phyloP scores from a whole-genome alignment of 2,329 filamentous ascomycete species.

The Penicillium sp. region DNA sequence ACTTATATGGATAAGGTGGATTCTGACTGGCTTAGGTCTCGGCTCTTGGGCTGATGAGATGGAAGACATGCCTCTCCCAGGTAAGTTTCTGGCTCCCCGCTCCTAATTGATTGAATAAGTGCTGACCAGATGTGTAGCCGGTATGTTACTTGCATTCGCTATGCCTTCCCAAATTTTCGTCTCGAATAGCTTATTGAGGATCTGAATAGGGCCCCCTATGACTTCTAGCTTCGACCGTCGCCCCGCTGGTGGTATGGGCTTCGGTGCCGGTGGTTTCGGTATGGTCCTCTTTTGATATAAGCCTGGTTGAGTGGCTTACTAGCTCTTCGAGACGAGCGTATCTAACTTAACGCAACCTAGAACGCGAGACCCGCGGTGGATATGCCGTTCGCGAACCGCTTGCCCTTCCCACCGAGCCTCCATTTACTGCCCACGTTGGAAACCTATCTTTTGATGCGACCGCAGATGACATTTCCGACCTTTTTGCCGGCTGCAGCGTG shows the following conservation, averaged over 20 bases:
- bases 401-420: conserved; percentile 86
- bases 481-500: conserved; percentile 81
- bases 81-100: conserved; percentile 52
- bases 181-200: conserved; percentile 18
- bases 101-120: conserved; percentile 4
- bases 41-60: conserved; percentile 99
- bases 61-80: conserved; percentile 73
- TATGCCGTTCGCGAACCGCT: conserved; percentile 61
- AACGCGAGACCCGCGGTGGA: conserved; percentile 38
- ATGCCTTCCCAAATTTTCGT: background rate
- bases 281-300: conserved; percentile 6
- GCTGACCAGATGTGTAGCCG: conserved; percentile 29
- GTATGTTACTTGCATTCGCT: conserved; percentile 24
- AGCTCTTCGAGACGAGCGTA: too few relatives aligned
- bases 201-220: conserved; percentile 38
- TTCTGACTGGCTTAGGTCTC: conserved; percentile 53
- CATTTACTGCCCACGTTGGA: conserved; percentile 91
- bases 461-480: conserved; percentile 74
- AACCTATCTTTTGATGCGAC: conserved; percentile 96
- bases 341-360: conserved; percentile 19
- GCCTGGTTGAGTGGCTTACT: too few relatives aligned
- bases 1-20: background rate
- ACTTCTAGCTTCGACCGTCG: conserved; percentile 51
- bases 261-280: conserved; percentile 34
- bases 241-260: conserved; percentile 43